Percentiles rank a stretch among this genome's conserved stretches.
Conservation (phyloP, 495 filamentous ascomycete species). For the Astrocystis sublimbata region DNA sequence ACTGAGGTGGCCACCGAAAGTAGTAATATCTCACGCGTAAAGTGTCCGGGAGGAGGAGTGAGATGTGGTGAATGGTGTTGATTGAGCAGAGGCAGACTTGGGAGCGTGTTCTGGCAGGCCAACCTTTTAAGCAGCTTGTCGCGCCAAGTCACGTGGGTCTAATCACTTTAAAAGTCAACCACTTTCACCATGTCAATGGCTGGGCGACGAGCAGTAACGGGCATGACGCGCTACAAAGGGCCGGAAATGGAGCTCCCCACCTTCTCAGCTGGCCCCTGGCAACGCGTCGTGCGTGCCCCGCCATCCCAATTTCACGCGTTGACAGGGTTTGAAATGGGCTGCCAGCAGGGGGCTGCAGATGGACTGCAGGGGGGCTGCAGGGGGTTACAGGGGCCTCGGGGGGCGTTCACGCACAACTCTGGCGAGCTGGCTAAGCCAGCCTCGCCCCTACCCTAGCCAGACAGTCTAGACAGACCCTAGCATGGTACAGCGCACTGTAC, state of each 20-base stretch:
- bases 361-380: too few relatives aligned
- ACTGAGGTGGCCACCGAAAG: constrained; percentile 11
- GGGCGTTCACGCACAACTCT: too few relatives aligned
- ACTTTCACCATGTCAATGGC: constrained; percentile 1
- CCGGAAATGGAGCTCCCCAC: constrained; percentile 14
- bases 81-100: constrained; percentile 22
- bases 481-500: too few relatives aligned
- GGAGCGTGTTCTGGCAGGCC: constrained; percentile 24
- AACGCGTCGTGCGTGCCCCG: constrained; percentile 21
- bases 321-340: neutral
- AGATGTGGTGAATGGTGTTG: constrained; percentile 18
- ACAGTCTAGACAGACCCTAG: too few relatives aligned
- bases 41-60: constrained; percentile 6
- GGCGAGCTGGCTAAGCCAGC: neutral
- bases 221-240: constrained; percentile 17
- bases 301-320: constrained; percentile 28
- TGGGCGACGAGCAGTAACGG: constrained; percentile 8
- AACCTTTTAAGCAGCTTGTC: constrained; percentile 29
- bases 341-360: neutral
- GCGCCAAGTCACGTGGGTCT: constrained; percentile 32
- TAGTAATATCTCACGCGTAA: constrained; percentile 14
- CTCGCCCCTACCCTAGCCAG: neutral
- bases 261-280: neutral
- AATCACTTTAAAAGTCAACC: constrained; percentile 13
- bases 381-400: too few relatives aligned